Evolutionary conservation across 495 filamentous ascomycete species (phyloP).

Genomic region (Mytilinidion resinicola): DNA sequence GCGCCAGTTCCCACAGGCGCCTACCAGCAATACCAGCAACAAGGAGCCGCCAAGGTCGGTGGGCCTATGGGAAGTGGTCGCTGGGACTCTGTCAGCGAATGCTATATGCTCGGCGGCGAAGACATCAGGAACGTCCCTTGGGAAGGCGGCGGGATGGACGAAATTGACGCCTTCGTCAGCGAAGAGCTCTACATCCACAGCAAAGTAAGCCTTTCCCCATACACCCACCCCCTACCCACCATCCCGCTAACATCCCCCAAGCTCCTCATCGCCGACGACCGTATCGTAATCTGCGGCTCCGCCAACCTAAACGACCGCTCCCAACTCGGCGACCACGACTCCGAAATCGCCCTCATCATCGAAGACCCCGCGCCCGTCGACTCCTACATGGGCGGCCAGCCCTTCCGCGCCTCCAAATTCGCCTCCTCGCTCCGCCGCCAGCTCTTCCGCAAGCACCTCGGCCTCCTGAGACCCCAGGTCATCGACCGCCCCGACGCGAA

Average conservation of each 20-base stretch:
- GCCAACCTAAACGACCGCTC: constrained; percentile 95
- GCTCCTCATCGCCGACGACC: constrained; percentile 88
- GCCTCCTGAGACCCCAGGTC: constrained; percentile 68
- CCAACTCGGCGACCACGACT: constrained; percentile 80
- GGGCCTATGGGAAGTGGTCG: constrained; percentile 40
- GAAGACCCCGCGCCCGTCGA: constrained; percentile 67
- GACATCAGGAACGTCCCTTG: constrained; percentile 76
- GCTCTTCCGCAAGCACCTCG: constrained; percentile 87
- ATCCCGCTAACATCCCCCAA: constrained; percentile 20
- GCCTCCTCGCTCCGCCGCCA: constrained; percentile 76
- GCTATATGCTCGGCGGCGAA: constrained; percentile 76
- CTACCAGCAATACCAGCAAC: constrained; percentile 57
- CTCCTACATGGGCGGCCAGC: constrained; percentile 63
- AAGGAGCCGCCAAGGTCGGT: constrained; percentile 47
- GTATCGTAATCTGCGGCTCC: constrained; percentile 80
- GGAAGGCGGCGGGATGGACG: constrained; percentile 59
- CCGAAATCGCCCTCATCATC: constrained; percentile 74
- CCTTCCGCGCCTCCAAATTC: constrained; percentile 69
- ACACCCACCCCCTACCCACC: not conserved
- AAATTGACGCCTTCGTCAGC: constrained; percentile 83
- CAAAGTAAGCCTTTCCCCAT: constrained; percentile 48
- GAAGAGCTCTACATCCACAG: constrained; percentile 93
- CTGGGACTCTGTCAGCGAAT: constrained; percentile 72
- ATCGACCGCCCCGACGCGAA: constrained; percentile 58
- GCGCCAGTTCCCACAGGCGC: constrained; percentile 9